Evolutionary conservation across 2,329 filamentous ascomycete species (phyloP).

Genomic region (Apiospora koreana): DNA sequence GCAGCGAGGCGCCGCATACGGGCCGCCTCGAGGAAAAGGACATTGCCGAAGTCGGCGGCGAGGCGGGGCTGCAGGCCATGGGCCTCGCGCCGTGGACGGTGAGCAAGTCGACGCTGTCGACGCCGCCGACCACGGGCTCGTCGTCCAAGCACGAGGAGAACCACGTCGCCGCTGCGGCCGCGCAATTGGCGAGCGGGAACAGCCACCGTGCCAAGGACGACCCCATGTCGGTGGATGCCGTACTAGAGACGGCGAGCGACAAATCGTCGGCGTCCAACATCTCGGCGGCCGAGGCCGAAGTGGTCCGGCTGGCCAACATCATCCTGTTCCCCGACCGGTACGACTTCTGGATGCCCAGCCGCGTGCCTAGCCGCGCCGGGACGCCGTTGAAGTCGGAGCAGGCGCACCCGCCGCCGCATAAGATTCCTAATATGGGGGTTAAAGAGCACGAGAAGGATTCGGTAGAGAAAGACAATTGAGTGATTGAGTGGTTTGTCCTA

Average conservation of each 20-base stretch:
- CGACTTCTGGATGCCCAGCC: constrained; percentile 48
- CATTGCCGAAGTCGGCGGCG: constrained; percentile 51
- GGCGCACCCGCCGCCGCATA: background rate
- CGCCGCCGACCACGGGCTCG: constrained; percentile 24
- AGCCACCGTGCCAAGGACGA: constrained; percentile 18
- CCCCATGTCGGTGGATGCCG: constrained; percentile 17
- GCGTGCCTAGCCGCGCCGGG: constrained; percentile 15
- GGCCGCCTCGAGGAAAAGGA: constrained; percentile 51
- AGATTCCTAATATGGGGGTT: background rate
- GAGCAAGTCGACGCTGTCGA: constrained; percentile 25
- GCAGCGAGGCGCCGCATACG: constrained; percentile 52
- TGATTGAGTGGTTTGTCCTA: background rate
- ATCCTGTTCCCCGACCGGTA: constrained; percentile 57
- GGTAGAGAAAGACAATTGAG: background rate
- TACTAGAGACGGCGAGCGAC: constrained; percentile 18
- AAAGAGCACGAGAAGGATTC: background rate
- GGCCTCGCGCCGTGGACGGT: constrained; percentile 54
- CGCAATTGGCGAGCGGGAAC: background rate
- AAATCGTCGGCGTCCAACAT: constrained; percentile 28
- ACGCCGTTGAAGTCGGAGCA: background rate
- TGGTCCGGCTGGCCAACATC: constrained; percentile 55
- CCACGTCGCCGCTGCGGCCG: constrained; percentile 1
- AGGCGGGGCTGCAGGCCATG: constrained; percentile 57
- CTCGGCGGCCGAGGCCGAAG: constrained; percentile 50
- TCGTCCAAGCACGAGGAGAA: constrained; percentile 1